A percentile compares a stretch with the other conserved stretches of the same genome.
These are phyloP conservation scores for Ceratocystis harringtonii DNA, from an alignment of 2,329 filamentous ascomycete species.

Conservation along the genomic window DNA sequence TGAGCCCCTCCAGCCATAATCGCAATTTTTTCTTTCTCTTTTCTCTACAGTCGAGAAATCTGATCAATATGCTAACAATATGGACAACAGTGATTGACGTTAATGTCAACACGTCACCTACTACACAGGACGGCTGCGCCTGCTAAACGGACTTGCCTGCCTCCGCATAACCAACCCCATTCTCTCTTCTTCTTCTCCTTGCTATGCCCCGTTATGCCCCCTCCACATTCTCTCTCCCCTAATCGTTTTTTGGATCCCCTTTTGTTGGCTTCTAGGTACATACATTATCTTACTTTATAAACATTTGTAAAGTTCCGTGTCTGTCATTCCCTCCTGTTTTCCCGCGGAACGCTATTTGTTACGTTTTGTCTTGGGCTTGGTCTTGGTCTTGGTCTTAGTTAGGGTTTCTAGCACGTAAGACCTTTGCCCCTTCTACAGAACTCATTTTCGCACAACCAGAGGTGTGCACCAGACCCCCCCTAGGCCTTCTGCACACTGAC, in stretches of 20 bases:
- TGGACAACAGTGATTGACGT: slow-evolving; percentile 66
- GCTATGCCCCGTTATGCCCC: background rate
- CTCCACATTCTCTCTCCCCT: background rate
- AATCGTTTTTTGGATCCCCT: slow-evolving; percentile 2
- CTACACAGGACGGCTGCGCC: slow-evolving; percentile 58
- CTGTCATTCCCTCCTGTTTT: background rate
- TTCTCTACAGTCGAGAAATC: background rate
- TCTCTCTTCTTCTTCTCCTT: background rate
- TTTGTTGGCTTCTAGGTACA: slow-evolving; percentile 15
- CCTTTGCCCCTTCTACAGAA: too few species aligned
- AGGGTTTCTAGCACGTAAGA: too few species aligned
- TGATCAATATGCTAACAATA: slow-evolving; percentile 20
- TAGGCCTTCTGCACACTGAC: slow-evolving; percentile 11
- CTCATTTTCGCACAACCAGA: too few species aligned
- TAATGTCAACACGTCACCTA: slow-evolving; percentile 59
- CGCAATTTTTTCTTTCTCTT: background rate
- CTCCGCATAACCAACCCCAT: background rate
- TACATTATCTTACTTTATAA: slow-evolving; percentile 13
- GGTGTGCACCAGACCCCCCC: background rate
- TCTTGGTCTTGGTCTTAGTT: background rate
- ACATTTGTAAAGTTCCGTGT: background rate
- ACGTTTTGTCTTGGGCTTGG: background rate
- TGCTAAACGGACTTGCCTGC: slow-evolving; percentile 31
- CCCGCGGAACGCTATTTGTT: background rate
- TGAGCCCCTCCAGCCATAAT: slow-evolving; percentile 32